Base-by-base conservation (phyloP, 805 yeast species). In the Cyberlindnera saturnus region DNA sequence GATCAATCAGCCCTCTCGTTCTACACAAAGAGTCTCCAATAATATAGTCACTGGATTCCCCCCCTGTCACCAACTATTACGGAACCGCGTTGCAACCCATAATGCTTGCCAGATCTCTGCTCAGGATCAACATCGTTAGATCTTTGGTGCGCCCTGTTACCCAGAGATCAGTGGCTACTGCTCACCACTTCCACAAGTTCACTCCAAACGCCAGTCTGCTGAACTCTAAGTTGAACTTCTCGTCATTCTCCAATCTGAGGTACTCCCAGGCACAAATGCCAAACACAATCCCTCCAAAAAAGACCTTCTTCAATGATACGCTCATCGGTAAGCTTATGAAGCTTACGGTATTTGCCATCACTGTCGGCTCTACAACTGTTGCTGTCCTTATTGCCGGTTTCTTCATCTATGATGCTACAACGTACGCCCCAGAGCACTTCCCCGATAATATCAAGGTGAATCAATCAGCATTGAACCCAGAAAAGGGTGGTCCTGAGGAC, bases 401-500 rank as follows among this genome's bases (percentile, higher is more conserved):
- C 62, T 80, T 82, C 61, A 53, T 79, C 39, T 82, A 81, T 52
- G 88, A 82, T 63, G 69, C 80, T 20, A 77, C 82, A 13, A 82
- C 88, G n/a, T 82, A 82, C 55, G 47, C 61, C 19, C 68, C 71
- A 29, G 64, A 65, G 11, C 69, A 63, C 19, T 47, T 63, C 26
- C 65, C 69, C 32, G 73, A 66, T 8, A 66, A 69, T 37, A 64
- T 81, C 38, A 62, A 64, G 15, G 77, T 82, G 14, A 75, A 82
- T 10, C 60, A 65, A 17, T 63, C 68, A 19, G 83, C 86, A 1
- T 56, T 81, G 39, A 54, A 69, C 34, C 86, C 87, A 28, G 65
- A 67, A 33, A 56, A 55, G 7, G 88, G 88, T 6, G 89, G 89
- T 3, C 87, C 88, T 18, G 85, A 82, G 56, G 79, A 82, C 51